Evolutionary conservation across 345 rosid genomes (phyloP).

Genomic region (Salix purpurea): DNA sequence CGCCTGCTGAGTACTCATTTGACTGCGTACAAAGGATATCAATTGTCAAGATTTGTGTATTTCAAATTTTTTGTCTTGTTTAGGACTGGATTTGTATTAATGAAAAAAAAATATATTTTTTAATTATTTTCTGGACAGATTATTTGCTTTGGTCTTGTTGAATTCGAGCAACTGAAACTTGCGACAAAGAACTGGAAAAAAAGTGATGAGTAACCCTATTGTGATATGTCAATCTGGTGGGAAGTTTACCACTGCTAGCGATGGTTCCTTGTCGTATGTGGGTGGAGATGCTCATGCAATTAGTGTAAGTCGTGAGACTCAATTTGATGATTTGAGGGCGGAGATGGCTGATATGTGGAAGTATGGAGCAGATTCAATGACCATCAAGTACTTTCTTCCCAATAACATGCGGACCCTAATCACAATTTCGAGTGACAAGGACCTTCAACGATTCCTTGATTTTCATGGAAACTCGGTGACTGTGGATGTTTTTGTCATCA

Average conservation of each 20-base stretch:
- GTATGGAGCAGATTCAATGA: slow-evolving; percentile 9
- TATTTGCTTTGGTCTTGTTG: slow-evolving; percentile 1
- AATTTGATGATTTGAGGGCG: slow-evolving; percentile 15
- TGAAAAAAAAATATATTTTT: neutral
- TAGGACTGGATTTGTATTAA: neutral
- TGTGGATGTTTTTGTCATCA: slow-evolving; percentile 22
- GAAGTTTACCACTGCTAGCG: slow-evolving; percentile 12
- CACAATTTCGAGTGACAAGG: slow-evolving; percentile 24
- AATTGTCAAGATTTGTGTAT: neutral
- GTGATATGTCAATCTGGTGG: slow-evolving; percentile 28
- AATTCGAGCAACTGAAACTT: neutral
- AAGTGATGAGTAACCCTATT: slow-evolving; percentile 11
- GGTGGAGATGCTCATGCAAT: slow-evolving; percentile 33
- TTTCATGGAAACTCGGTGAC: slow-evolving; percentile 21
- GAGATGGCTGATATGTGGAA: slow-evolving; percentile 29
- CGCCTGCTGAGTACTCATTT: neutral
- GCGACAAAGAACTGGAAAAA: neutral
- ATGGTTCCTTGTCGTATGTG: slow-evolving; percentile 18
- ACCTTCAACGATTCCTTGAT: slow-evolving; percentile 22
- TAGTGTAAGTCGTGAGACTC: slow-evolving; percentile 9
- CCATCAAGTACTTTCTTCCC: slow-evolving; percentile 23
- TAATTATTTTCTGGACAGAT: neutral
- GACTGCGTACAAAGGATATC: neutral
- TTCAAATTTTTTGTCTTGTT: neutral
- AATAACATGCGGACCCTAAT: slow-evolving; percentile 21